Conservation (phyloP, 2,329 filamentous ascomycete genomes). For the Aspergillus sp. region DNA sequence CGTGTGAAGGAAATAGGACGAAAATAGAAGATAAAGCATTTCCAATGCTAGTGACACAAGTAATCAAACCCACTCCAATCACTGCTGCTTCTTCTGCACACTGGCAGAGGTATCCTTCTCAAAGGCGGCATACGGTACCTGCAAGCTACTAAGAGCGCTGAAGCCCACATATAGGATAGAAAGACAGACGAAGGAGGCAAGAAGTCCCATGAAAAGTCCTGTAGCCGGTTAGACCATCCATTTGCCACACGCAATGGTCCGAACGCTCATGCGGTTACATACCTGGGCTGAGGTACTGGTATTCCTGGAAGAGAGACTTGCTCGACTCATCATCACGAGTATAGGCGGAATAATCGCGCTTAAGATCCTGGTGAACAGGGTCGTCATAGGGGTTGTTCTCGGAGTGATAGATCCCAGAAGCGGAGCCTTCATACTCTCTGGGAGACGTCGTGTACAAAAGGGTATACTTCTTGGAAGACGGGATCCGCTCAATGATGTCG, state of each 20-base stretch:
- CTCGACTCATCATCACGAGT: constrained; percentile 33
- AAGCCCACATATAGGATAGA: constrained; percentile 77
- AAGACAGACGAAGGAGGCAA: constrained; percentile 69
- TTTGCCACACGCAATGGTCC: neutral
- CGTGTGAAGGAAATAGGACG: constrained; percentile 3
- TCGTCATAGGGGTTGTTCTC: constrained; percentile 55
- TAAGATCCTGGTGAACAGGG: constrained; percentile 69
- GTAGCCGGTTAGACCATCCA: constrained; percentile 7
- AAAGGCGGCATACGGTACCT: constrained; percentile 92
- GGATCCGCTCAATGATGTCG: constrained; percentile 47
- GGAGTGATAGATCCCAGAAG: constrained; percentile 58
- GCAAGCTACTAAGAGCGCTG: constrained; percentile 71
- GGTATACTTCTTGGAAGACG: constrained; percentile 65
- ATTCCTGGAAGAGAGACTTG: constrained; percentile 71
- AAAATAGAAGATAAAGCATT: constrained; percentile 2
- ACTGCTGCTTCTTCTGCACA: constrained; percentile 78
- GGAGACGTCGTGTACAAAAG: constrained; percentile 73
- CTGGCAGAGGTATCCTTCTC: constrained; percentile 93
- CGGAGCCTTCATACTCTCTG: constrained; percentile 32
- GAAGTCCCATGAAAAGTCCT: constrained; percentile 87
- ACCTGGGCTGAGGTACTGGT: constrained; percentile 92
- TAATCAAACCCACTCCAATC: constrained; percentile 8
- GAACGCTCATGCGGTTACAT: constrained; percentile 28
- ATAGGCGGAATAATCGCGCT: constrained; percentile 56
- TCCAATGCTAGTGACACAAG: neutral